Evolutionary conservation across 2,329 filamentous ascomycete genomes (phyloP), one percentile per base, ranked within the genome.

Genomic region (Botrytis deweyae): DNA sequence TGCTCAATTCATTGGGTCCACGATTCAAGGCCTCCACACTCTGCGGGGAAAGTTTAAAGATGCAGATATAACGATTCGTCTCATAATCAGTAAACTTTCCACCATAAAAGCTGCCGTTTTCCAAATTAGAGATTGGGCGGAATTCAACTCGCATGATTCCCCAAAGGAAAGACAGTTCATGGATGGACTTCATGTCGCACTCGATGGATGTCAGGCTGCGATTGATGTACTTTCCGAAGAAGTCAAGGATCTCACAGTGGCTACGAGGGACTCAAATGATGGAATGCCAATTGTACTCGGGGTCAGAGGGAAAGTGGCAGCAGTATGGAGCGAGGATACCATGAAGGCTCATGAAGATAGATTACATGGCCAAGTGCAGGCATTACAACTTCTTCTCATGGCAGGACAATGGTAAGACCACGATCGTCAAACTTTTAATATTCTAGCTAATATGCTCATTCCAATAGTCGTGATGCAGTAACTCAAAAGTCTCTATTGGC

Each of bases 201-300:
- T 83, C 44, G 80, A 82, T 36, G 82, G 82, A 44, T 83, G 82
- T 71, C 78, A 78, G 40, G 78, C 79, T 12, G 78, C 82, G 65
- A 82, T 83, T 80, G 80, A 82, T 70, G 79, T 81, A 36, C 76
- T 84, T n/a, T 78, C 78, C 6, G 79, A 80, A 29, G 80, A 83
- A 72, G 80, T 83, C n/a, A 66, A 72, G 59, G 68, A 72, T 29
- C 69, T 76, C 14, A 64, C 46, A 18, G 49, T 33, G 25, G 61
- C 33, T 29, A 16, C 8, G 6, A 55, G 42, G 36, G 10, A 49
- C n/a, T 10, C 40, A 8, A 55, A 29, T 16, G 40, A 36, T 58
- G 68, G 42, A 46, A 52, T 68, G 22, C 40, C 42, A 8, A 20
- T 66, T 38, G 25, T 18, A 20, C 49, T 70, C n/a, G 40, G 66